Evolutionary conservation across 169 alveolate genomes (phyloP).

Genomic region (Toxoplasma gondii): DNA sequence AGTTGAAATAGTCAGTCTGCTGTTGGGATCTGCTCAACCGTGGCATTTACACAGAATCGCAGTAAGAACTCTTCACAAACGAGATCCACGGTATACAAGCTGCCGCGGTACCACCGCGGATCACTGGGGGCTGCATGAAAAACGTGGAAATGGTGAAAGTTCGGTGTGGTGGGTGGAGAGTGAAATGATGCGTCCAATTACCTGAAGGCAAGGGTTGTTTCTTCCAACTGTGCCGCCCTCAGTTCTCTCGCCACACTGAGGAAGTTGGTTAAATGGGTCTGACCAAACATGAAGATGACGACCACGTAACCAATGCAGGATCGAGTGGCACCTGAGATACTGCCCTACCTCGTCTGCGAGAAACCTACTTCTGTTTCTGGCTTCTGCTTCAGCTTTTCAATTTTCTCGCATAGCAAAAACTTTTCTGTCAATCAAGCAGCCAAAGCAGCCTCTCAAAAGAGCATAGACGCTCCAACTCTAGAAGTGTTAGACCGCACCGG

Average conservation of each 20-base stretch:
- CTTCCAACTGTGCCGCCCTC: constrained; percentile 1
- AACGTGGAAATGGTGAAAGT: no score
- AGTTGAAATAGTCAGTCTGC: not conserved
- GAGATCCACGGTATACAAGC: no score
- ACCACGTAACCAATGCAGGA: not conserved
- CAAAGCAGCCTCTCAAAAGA: not conserved
- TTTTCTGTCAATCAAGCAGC: not conserved
- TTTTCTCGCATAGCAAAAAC: constrained; percentile 18
- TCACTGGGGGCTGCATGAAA: no score
- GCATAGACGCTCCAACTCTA: not conserved
- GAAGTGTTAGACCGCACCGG: not conserved
- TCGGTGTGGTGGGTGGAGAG: no score
- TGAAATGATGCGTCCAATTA: not conserved
- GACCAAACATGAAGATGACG: not conserved
- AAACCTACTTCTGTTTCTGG: not conserved
- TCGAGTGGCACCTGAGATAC: not conserved
- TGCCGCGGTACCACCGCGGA: no score
- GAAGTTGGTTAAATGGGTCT: not conserved
- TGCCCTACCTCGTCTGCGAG: not conserved
- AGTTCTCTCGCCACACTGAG: not conserved
- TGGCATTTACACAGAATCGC: not conserved
- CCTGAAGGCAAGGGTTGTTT: not conserved
- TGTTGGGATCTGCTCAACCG: constrained; percentile 19
- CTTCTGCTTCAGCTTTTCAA: constrained; percentile 1
- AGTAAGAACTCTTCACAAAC: no score